Percentiles rank a stretch among this genome's conserved stretches.
Evolutionary conservation across 176 grass and related monocot genomes (phyloP).

Genomic region (Musa schizocarpa): DNA sequence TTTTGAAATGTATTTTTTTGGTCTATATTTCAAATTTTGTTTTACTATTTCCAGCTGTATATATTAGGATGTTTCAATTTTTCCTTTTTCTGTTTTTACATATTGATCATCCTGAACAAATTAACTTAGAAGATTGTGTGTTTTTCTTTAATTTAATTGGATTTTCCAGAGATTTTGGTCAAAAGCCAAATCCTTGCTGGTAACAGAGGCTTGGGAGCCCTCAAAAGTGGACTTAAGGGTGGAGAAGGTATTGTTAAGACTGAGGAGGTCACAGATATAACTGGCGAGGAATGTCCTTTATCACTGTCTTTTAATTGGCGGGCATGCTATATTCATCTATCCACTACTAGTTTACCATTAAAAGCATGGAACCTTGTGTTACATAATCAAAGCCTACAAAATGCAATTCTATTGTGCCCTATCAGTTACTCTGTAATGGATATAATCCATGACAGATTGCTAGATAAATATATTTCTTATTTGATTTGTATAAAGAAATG

Average conservation of each 20-base stretch:
- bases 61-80: not conserved
- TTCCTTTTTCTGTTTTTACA: not conserved
- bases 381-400: no score
- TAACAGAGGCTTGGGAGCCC: constrained; percentile 78
- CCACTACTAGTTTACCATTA: not conserved
- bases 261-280: constrained; percentile 65
- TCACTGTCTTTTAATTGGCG: not conserved
- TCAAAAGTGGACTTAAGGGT: constrained; percentile 80
- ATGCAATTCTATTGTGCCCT: no score
- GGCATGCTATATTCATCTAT: not conserved
- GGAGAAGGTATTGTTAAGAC: constrained; percentile 96
- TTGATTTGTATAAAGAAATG: not conserved
- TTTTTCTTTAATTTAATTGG: not conserved
- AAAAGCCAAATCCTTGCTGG: constrained; percentile 99
- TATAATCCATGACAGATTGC: no score
- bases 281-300: constrained; percentile 35
- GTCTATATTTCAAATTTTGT: not conserved
- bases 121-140: not conserved
- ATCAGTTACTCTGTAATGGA: no score
- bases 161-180: constrained; percentile 61
- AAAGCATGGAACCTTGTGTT: no score
- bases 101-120: not conserved
- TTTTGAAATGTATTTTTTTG: not conserved
- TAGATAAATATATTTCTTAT: no score
- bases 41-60: not conserved